Conservation (phyloP, 768 basidiomycete species). For the Kwoniella dendrophila region DNA sequence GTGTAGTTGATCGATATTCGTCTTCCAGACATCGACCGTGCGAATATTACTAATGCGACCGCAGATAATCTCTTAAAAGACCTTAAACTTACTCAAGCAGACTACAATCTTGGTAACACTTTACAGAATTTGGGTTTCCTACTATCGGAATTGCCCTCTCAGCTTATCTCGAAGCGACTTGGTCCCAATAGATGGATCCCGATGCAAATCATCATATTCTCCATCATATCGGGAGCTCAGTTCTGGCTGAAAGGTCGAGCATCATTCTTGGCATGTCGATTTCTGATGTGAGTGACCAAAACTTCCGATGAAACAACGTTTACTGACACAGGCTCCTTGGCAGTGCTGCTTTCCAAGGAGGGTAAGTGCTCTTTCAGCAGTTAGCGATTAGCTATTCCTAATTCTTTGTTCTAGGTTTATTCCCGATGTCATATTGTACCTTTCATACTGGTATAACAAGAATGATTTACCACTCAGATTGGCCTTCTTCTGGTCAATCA, state of each 20-base stretch:
- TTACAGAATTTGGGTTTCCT: slow-evolving; percentile 51
- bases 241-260: slow-evolving; percentile 64
- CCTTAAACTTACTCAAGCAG: slow-evolving; percentile 34
- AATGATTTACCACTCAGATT: slow-evolving; percentile 33
- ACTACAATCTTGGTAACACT: slow-evolving; percentile 47
- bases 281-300: slow-evolving; percentile 25
- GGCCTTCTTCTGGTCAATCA: slow-evolving; percentile 28
- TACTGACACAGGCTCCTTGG: background rate
- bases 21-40: slow-evolving; percentile 18
- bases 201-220: slow-evolving; percentile 58
- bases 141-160: slow-evolving; percentile 47
- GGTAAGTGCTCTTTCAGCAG: background rate
- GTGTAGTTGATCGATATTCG: background rate
- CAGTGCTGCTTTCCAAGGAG: background rate
- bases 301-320: background rate
- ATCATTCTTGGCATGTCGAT: slow-evolving; percentile 64
- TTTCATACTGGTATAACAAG: slow-evolving; percentile 42
- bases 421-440: slow-evolving; percentile 41
- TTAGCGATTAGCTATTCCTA: background rate
- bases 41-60: slow-evolving; percentile 35
- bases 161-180: slow-evolving; percentile 35
- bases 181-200: slow-evolving; percentile 45
- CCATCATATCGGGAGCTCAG: slow-evolving; percentile 63
- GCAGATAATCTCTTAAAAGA: slow-evolving; percentile 37
- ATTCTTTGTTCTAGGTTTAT: slow-evolving; percentile 42